phyloP scores from a whole-genome alignment of 257 asterid species.

The Plectranthus barbatus region DNA sequence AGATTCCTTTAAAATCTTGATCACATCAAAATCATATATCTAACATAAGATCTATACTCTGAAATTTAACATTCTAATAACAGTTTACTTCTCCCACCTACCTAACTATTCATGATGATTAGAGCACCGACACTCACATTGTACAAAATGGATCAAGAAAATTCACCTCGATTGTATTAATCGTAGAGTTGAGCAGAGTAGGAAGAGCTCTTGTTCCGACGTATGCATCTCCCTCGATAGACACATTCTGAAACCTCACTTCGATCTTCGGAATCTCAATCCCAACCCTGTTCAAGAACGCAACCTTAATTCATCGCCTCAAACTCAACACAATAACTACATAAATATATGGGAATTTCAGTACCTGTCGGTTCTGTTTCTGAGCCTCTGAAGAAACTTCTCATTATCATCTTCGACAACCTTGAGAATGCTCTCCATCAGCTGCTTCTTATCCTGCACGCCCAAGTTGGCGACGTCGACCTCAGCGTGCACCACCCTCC shows the following conservation, averaged over 20 bases:
- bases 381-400: slow-evolving; percentile 47
- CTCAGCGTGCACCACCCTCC: no score
- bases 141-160: not conserved
- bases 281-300: slow-evolving; percentile 46
- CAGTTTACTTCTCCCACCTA: not conserved
- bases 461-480: slow-evolving; percentile 56
- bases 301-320: not conserved
- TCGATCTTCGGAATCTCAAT: slow-evolving; percentile 79
- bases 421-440: slow-evolving; percentile 62
- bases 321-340: no score
- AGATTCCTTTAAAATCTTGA: not conserved
- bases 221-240: slow-evolving; percentile 76
- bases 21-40: not conserved
- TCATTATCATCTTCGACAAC: slow-evolving; percentile 73
- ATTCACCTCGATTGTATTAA: slow-evolving; percentile 64
- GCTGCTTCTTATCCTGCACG: slow-evolving; percentile 49
- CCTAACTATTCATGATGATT: not conserved
- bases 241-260: slow-evolving; percentile 63
- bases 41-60: no score
- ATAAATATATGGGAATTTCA: no score
- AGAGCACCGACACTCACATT: no score
- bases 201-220: slow-evolving; percentile 82
- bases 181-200: slow-evolving; percentile 68
- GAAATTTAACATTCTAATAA: not conserved
- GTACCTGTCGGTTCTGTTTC: slow-evolving; percentile 71